Conservation (phyloP, 2,329 filamentous ascomycete species). For the Diaporthe caulivora region DNA sequence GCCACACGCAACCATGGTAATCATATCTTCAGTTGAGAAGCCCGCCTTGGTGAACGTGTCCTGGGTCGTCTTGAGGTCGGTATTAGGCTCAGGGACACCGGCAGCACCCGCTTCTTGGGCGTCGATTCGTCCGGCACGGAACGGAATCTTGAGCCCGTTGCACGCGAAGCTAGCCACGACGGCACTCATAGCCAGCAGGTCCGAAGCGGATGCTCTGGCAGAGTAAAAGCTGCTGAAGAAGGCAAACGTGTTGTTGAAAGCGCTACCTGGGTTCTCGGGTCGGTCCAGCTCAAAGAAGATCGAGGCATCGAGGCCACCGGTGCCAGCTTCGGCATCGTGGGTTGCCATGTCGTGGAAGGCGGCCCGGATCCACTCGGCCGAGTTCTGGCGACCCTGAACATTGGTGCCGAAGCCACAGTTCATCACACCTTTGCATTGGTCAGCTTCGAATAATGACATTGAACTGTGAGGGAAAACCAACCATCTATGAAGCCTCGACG, state of each 20-base stretch:
- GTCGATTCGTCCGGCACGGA: conserved; percentile 44
- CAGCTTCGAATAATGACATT: background rate
- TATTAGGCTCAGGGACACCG: conserved; percentile 50
- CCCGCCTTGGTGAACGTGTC: conserved; percentile 48
- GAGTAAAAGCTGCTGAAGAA: conserved; percentile 45
- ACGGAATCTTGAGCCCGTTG: conserved; percentile 4
- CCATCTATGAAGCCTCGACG: conserved; percentile 23
- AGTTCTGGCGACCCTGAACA: conserved; percentile 44
- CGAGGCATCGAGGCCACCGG: conserved; percentile 49
- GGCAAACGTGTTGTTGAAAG: conserved; percentile 48
- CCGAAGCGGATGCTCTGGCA: conserved; percentile 43
- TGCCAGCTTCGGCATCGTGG: conserved; percentile 44
- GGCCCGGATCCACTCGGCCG: conserved; percentile 50
- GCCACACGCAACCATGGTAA: conserved; percentile 51
- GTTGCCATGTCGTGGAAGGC: conserved; percentile 49
- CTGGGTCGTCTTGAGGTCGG: conserved; percentile 45
- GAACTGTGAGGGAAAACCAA: background rate
- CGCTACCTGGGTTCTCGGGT: conserved; percentile 46
- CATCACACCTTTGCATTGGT: background rate
- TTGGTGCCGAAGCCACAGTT: conserved; percentile 39
- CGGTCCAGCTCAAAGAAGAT: conserved; percentile 49
- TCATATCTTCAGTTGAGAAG: conserved; percentile 51
- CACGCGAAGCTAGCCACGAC: conserved; percentile 12
- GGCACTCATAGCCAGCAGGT: conserved; percentile 44
- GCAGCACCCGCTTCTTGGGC: conserved; percentile 46